Base-by-base conservation (phyloP, 2,329 filamentous ascomycete species). In the Scedosporium aurantiacum region DNA sequence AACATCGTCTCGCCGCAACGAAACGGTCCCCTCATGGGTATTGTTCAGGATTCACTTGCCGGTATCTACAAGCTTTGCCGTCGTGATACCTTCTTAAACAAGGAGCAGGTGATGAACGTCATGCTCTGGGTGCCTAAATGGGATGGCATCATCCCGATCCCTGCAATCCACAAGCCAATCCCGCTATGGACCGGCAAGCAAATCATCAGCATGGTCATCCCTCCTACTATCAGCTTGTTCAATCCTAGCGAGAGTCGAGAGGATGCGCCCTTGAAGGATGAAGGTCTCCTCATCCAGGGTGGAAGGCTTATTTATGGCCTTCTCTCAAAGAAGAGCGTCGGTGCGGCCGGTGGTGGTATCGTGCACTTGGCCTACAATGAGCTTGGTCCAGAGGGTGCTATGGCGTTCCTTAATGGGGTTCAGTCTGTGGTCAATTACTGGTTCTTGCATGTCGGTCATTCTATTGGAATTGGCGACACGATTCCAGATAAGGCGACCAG, bases 101-200 rank as follows among this genome's bases (percentile, higher is more conserved):
- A 93, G 72, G 89, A 96, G 67, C 82, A 92, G 71, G 89, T 99
- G 65, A 97, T 97, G 91, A 95, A 97, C 73, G 83, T 96, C 67
- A 88, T 99, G 80, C 82, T 99, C 66, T 99, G 93, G 93, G 91
- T 99, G 60, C 94, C 94, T 21, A 88, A 92, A 61, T 99, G 95
- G 95, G 91, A 99, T 75, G 95, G 95, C 55, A 83, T 95, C 58
- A 91, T 99, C 67, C 94, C 94, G 5, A 85, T 87, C 41, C 94
- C 94, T 14, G 91, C 93, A n/a, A 96, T 99, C 65, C 70, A 96
- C 65, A 97, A 96, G 75, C 94, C 94, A 8, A 82, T 86, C 60
- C 91, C 94, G 50, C 86, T 91, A 67, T 99, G 94, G 94, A 97
- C 93, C 59, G 94, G 94, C 68, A 99, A 99, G 77, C 94, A 99